Conservation (phyloP, 345 rosid species). For the Syzygium jambos region DNA sequence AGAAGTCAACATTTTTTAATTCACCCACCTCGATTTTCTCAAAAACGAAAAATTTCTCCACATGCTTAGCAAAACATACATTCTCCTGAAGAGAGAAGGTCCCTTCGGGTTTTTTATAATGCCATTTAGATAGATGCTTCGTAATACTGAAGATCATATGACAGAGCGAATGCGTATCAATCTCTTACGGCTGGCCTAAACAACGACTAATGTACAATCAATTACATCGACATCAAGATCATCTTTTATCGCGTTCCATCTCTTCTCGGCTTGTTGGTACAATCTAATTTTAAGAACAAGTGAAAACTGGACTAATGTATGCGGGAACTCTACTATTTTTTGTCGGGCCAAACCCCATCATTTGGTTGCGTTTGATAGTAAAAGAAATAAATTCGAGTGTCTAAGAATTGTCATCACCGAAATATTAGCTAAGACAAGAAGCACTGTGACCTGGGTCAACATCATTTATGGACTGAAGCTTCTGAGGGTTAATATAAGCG, state of each 20-base stretch:
- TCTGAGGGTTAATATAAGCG: not conserved
- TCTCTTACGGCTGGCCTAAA: not conserved
- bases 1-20: not conserved
- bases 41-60: not conserved
- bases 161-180: not conserved
- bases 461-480: not conserved
- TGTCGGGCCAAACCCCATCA: not conserved
- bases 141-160: not conserved
- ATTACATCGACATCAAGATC: not conserved
- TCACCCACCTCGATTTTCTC: not conserved
- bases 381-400: not conserved
- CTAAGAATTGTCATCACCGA: not conserved
- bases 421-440: not conserved
- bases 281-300: not conserved
- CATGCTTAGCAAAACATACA: not conserved
- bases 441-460: not conserved
- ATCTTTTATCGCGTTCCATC: not conserved
- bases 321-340: not conserved
- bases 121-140: not conserved
- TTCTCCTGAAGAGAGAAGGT: not conserved
- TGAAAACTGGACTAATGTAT: not conserved
- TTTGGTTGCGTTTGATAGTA: not conserved
- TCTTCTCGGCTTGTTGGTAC: not conserved
- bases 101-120: not conserved
- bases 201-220: not conserved